Evolutionary conservation across 805 yeast genomes (phyloP), one percentile per base, ranked within the genome.

Genomic region (Kluyveromyces nonfermentans): DNA sequence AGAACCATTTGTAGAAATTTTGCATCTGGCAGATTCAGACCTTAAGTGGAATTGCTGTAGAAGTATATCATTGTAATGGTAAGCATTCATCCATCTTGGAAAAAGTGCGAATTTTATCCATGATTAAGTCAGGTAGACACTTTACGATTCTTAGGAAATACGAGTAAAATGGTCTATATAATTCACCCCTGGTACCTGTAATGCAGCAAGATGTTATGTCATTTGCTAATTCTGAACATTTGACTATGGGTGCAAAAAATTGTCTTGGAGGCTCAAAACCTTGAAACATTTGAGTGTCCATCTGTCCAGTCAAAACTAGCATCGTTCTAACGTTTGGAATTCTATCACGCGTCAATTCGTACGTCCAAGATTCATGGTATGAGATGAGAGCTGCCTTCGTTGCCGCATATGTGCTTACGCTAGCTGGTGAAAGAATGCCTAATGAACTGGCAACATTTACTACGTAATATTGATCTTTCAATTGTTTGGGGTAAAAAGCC

Each of bases 381-480:
- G 94, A 88, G 37, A 87, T 74, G 14, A 85, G 60, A 0, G 95
- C 93, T 0, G 95, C 82, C 58, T 89, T 89, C 5, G 93, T 77
- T 0, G 95, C 90, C 0, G 95, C 94, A 56, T 89, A 89, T 0
- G 81, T 83, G 37, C 81, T 80, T 10, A 69, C 72, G 39, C 83
- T 71, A 3, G 93, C 86, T 0, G 96, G 96, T 2, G 87, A 75
- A 65, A 83, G 71, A 42, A 82, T 75, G 0, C 95, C 96, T 35
- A 88, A 65, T 0, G 84, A 82, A 1, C 95, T 85, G 0, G 93
- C 84, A 21, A 89, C 67, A 6, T 86, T 84, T 16, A 88, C 78
- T 4, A 88, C 70, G 59, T 80, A 85, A 0, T 95, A 90, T 39
- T 93, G 70, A 36, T 70, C 63, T 8, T 50, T 52, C 1, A 75